These are phyloP conservation scores for Neofusicoccum kwambonambiense DNA, from an alignment of 2,329 filamentous ascomycete genomes.

Conservation along the genomic window DNA sequence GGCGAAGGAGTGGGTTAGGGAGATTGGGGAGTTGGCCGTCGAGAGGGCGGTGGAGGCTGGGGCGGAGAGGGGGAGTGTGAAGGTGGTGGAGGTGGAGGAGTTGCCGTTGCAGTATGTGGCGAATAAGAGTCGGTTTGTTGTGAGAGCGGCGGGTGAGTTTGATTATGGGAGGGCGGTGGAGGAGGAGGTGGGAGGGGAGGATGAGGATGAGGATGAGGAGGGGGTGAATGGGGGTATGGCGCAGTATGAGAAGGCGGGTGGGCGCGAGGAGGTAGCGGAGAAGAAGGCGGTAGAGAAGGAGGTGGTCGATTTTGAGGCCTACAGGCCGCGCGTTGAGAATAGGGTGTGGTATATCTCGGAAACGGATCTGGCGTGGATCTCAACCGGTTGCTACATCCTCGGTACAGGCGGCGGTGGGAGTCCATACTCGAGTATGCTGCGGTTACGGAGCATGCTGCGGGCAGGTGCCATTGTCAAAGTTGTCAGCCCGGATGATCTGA, in stretches of 20 bases:
- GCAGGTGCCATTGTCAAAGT: constrained; percentile 41
- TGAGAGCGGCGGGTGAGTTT: constrained; percentile 17
- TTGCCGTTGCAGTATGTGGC: constrained; percentile 35
- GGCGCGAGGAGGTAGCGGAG: not conserved
- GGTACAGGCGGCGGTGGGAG: constrained; percentile 61
- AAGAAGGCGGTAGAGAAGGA: not conserved
- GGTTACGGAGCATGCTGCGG: constrained; percentile 47
- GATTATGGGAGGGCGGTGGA: not conserved
- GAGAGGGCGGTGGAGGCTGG: constrained; percentile 36
- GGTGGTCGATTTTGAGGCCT: constrained; percentile 33
- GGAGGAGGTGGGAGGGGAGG: not conserved
- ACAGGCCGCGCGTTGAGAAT: constrained; percentile 42
- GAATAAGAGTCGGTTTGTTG: constrained; percentile 25
- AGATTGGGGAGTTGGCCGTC: constrained; percentile 41
- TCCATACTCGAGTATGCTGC: constrained; percentile 51
- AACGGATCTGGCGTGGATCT: constrained; percentile 57
- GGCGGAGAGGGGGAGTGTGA: constrained; percentile 37
- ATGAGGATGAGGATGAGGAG: not conserved
- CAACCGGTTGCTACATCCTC: constrained; percentile 60
- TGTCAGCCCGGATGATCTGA: constrained; percentile 39
- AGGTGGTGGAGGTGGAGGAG: constrained; percentile 49
- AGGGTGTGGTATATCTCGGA: constrained; percentile 59
- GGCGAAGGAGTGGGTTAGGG: constrained; percentile 32
- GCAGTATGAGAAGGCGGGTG: not conserved
- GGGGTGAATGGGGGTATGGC: not conserved